These are phyloP conservation scores for Carpinus viminea DNA, from an alignment of 306 rosid species.

Conservation along the genomic window DNA sequence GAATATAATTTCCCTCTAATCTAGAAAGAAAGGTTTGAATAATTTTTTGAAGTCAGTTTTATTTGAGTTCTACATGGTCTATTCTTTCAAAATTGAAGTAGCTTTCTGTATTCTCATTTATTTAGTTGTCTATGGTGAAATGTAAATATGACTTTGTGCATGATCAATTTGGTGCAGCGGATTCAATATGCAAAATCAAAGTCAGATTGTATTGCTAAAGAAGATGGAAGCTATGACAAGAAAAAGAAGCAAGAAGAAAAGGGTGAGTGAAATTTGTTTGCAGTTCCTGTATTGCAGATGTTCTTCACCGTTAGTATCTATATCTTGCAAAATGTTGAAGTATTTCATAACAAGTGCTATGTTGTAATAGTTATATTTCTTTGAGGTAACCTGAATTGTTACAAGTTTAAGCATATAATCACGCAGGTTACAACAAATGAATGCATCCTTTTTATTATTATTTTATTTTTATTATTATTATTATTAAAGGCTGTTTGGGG, in stretches of 20 bases:
- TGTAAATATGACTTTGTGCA: constrained; percentile 18
- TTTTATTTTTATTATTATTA: neutral
- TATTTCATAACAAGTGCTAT: neutral
- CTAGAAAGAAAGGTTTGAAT: neutral
- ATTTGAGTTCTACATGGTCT: neutral
- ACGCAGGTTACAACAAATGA: neutral
- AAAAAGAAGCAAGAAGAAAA: constrained; percentile 96
- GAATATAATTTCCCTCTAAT: neutral
- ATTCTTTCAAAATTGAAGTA: neutral
- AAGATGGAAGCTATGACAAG: constrained; percentile 92
- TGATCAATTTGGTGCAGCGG: constrained; percentile 55
- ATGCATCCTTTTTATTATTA: neutral
- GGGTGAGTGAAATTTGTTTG: constrained; percentile 50
- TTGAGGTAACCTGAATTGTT: constrained; percentile 19
- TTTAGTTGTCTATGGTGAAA: constrained; percentile 8
- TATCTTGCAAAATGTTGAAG: neutral
- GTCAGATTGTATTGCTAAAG: constrained; percentile 97
- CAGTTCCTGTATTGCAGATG: neutral
- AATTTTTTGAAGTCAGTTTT: neutral
- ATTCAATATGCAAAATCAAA: constrained; percentile 91
- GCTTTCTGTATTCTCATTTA: constrained; percentile 13
- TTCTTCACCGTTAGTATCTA: neutral
- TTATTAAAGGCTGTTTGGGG: neutral
- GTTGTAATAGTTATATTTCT: constrained; percentile 3
- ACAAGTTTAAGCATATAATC: neutral